Evolutionary conservation across 805 yeast genomes (phyloP).

Genomic region (Kodamaea lidongshanica): DNA sequence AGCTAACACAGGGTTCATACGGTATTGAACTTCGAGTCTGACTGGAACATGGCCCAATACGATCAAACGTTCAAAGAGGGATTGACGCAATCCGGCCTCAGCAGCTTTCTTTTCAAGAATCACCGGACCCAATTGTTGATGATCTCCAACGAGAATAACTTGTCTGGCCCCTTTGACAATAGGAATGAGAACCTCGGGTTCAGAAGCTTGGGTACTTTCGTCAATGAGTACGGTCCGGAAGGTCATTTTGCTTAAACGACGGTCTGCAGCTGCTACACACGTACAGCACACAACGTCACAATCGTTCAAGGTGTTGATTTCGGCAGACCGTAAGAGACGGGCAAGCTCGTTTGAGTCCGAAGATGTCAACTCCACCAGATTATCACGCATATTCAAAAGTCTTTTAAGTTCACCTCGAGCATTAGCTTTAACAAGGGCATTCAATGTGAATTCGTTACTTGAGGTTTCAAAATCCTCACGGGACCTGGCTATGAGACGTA

Average conservation of each 20-base stretch:
- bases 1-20: slow-evolving; percentile 87
- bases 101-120: slow-evolving; percentile 74
- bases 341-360: slow-evolving; percentile 45
- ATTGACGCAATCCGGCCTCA: slow-evolving; percentile 80
- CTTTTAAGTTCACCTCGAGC: slow-evolving; percentile 56
- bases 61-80: slow-evolving; percentile 81
- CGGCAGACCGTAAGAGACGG: slow-evolving; percentile 41
- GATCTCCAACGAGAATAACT: slow-evolving; percentile 88
- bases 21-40: slow-evolving; percentile 83
- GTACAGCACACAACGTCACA: slow-evolving; percentile 86
- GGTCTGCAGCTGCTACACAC: slow-evolving; percentile 88
- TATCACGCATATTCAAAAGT: slow-evolving; percentile 51
- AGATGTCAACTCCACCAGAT: slow-evolving; percentile 61
- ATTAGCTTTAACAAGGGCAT: slow-evolving; percentile 40
- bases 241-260: slow-evolving; percentile 45
- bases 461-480: slow-evolving; percentile 76
- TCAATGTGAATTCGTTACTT: slow-evolving; percentile 52
- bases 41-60: slow-evolving; percentile 79
- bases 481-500: slow-evolving; percentile 67
- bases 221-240: slow-evolving; percentile 83
- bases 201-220: slow-evolving; percentile 91
- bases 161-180: slow-evolving; percentile 85
- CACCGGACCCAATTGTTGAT: slow-evolving; percentile 92
- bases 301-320: slow-evolving; percentile 41
- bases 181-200: slow-evolving; percentile 87